Evolutionary conservation across 2,329 filamentous ascomycete genomes (phyloP).

Genomic region (Epichloe sp.): DNA sequence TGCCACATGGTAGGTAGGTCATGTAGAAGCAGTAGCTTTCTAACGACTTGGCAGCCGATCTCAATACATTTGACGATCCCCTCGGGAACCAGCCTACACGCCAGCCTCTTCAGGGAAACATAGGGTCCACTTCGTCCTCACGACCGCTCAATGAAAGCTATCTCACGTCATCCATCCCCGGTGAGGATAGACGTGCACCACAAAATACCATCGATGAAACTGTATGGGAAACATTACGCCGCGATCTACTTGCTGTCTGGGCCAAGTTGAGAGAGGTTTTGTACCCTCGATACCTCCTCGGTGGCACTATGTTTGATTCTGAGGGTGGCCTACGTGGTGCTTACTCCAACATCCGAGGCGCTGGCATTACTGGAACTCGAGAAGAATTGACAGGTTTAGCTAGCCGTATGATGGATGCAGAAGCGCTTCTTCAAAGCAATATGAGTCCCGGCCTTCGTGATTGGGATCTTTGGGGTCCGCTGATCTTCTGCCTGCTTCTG

Average conservation of each 20-base stretch:
- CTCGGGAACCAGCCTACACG: conserved; percentile 55
- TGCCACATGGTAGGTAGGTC: too few species aligned
- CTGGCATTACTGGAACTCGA: conserved; percentile 43
- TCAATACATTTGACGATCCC: conserved; percentile 89
- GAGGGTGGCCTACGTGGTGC: conserved; percentile 43
- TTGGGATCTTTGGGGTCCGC: conserved; percentile 96
- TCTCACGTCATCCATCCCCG: conserved; percentile 77
- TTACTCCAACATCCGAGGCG: conserved; percentile 47
- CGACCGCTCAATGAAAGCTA: conserved; percentile 59
- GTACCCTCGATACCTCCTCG: conserved; percentile 86
- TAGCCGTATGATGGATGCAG: conserved; percentile 50
- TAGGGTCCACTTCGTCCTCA: conserved; percentile 47
- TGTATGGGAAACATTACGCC: conserved; percentile 92
- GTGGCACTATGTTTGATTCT: conserved; percentile 49
- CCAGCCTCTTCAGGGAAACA: conserved; percentile 74
- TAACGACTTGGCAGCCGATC: conserved; percentile 44
- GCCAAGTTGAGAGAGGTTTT: conserved; percentile 96
- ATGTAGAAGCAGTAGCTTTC: neutral
- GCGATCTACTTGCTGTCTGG: conserved; percentile 88
- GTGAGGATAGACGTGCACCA: conserved; percentile 81
- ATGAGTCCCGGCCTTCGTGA: conserved; percentile 88
- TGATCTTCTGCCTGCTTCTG: conserved; percentile 84
- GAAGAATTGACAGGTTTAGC: conserved; percentile 50
- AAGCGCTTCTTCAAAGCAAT: conserved; percentile 47
- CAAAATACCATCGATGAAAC: conserved; percentile 93